Evolutionary conservation across 257 asterid genomes (phyloP).

Genomic region (Nicotiana sylvestris): DNA sequence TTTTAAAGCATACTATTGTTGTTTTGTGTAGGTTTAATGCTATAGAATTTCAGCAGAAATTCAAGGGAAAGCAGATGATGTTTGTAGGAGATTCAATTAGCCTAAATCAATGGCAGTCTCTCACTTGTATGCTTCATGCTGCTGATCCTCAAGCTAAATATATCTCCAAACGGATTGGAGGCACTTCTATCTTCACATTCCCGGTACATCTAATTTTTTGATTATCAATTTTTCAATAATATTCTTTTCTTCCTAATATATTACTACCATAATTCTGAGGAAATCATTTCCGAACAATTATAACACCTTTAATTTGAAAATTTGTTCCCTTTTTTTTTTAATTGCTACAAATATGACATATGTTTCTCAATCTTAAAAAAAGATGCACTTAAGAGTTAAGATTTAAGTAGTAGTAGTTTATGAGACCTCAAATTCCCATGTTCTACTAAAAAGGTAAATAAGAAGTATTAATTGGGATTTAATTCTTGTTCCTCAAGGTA

Average conservation of each 20-base stretch:
- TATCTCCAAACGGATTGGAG: slow-evolving; percentile 10
- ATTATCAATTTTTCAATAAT: not conserved
- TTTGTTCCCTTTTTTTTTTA: no score
- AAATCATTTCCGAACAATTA: not conserved
- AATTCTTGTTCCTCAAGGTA: no score
- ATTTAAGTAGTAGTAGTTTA: no score
- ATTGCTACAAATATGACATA: not conserved
- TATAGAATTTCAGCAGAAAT: slow-evolving; percentile 3
- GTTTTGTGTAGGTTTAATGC: slow-evolving; percentile 29
- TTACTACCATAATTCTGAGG: no score
- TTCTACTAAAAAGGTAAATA: no score
- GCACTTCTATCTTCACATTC: slow-evolving; percentile 29
- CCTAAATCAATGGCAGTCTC: slow-evolving; percentile 46
- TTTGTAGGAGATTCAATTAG: slow-evolving; percentile 49
- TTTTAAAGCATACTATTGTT: not conserved
- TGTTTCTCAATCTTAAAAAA: not conserved
- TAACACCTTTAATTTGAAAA: no score
- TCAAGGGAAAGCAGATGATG: slow-evolving; percentile 39
- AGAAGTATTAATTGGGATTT: no score
- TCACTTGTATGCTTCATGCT: slow-evolving; percentile 36
- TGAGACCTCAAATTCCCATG: not conserved
- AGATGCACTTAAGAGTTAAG: not conserved
- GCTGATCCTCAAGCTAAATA: slow-evolving; percentile 26
- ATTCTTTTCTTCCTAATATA: not conserved
- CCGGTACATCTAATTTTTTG: slow-evolving; percentile 15